Evolutionary conservation across 768 basidiomycete genomes (phyloP), one percentile per base, ranked within the genome.

Genomic region (Tubosaeta sp.): DNA sequence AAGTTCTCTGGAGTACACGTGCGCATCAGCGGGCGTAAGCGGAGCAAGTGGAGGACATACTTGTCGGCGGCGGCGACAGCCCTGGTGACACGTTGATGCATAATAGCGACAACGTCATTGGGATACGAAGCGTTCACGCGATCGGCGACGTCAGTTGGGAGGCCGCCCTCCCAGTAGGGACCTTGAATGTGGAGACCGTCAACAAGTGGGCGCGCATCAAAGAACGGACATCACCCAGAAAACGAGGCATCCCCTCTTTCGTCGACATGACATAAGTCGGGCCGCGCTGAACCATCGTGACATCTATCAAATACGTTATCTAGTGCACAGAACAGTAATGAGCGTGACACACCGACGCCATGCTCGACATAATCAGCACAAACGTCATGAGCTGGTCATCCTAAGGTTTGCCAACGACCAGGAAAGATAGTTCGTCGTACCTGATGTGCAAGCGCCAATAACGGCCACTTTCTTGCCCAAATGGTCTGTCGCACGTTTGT

Each of bases 401-500:
- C n/a, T 59, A 19, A 63, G 56, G 25, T 13, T 9, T 2, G 3
- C 17, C 1, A 14, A 27, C 31, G 17, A 32, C n/a, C 6, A 43
- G 9, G 7, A 16, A 1, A 32, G 12, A 25, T 3, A 50, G 72
- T 69, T 70, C 12, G 71, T 43, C 54, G 22, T 52, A 76, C 78
- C 76, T 2, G 81, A 84, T 11, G 84, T 85, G 48, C 81, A 81
- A 13, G 85, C 75, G 2, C 87, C 87, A 5, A 89, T 69, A 2
- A 90, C 80, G 4, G 83, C 73, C 0, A 87, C 85, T 60, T 83
- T 89, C 70, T 88, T 88, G 13, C 85, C 87, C 1, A 63, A 42
- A 57, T 83, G 82, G 37, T 82, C 81, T 11, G 71, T 66, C 0
- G 83, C 83, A n/a, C 65, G 71, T 37, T 76, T 74, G 64, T 87